phyloP scores from a whole-genome alignment of 2,329 filamentous ascomycete genomes.

The Huntiella moniliformis region DNA sequence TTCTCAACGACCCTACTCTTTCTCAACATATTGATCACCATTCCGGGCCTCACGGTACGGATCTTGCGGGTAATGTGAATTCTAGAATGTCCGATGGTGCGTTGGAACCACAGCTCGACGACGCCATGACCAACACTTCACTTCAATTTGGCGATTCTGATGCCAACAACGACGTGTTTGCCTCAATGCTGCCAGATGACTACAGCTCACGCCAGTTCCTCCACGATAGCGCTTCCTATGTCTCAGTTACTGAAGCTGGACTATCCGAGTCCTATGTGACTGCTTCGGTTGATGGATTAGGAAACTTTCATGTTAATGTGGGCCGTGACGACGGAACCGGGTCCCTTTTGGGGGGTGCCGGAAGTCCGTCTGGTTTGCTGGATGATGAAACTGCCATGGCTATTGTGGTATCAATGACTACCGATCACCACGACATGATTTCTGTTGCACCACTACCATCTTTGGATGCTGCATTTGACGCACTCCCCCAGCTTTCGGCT shows the following conservation, averaged over 20 bases:
- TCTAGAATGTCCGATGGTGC: conserved; percentile 7
- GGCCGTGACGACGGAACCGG: background rate
- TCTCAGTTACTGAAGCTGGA: conserved; percentile 21
- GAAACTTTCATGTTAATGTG: conserved; percentile 21
- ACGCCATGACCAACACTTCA: conserved; percentile 11
- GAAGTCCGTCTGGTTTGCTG: conserved; percentile 20
- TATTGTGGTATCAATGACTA: conserved; percentile 9
- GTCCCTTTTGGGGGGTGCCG: background rate
- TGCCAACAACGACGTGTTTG: conserved; percentile 9
- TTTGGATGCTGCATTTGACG: conserved; percentile 5
- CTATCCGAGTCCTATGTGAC: conserved; percentile 24
- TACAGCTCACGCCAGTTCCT: conserved; percentile 32
- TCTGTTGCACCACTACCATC: conserved; percentile 9
- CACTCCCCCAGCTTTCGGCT: conserved; percentile 14
- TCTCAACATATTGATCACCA: conserved; percentile 3
- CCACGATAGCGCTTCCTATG: conserved; percentile 26
- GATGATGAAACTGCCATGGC: conserved; percentile 8
- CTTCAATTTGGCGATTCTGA: conserved; percentile 12
- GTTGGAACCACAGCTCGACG: conserved; percentile 5
- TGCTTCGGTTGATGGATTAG: conserved; percentile 24
- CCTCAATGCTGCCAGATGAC: conserved; percentile 29
- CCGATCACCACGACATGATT: conserved; percentile 8
- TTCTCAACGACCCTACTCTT: conserved; percentile 4
- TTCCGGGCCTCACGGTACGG: background rate
- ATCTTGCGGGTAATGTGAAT: conserved; percentile 7